Percentiles rank a stretch among this genome's conserved stretches.
Evolutionary conservation across 2,329 filamentous ascomycete species (phyloP).

Genomic region (Dactylonectria macrodidyma): DNA sequence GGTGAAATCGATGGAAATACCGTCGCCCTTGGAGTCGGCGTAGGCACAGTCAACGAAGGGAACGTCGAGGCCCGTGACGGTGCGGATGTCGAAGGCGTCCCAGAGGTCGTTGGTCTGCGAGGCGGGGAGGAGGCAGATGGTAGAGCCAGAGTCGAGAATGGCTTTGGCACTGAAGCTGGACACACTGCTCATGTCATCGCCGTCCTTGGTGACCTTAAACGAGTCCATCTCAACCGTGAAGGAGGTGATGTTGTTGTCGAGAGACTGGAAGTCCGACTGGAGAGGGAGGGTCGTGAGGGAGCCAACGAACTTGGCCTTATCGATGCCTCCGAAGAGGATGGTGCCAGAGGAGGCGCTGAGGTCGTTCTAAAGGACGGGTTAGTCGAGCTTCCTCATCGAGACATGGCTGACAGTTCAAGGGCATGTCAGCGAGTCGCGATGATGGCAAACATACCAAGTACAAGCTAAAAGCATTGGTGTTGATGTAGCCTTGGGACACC

Average conservation of each 20-base stretch:
- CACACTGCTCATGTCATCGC: slow-evolving; percentile 48
- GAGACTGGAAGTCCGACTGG: slow-evolving; percentile 58
- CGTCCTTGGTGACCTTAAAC: slow-evolving; percentile 57
- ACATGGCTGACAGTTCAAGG: background rate
- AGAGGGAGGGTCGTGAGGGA: slow-evolving; percentile 62
- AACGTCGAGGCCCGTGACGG: slow-evolving; percentile 57
- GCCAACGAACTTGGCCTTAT: slow-evolving; percentile 80
- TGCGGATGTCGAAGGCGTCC: slow-evolving; percentile 67
- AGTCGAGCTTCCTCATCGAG: slow-evolving; percentile 13
- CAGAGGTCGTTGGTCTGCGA: slow-evolving; percentile 67
- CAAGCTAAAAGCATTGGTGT: slow-evolving; percentile 76
- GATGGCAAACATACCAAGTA: slow-evolving; percentile 63
- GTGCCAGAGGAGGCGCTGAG: slow-evolving; percentile 74
- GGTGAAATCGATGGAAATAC: slow-evolving; percentile 66
- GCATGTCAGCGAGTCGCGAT: background rate
- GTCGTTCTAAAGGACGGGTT: slow-evolving; percentile 64
- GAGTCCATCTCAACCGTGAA: slow-evolving; percentile 55
- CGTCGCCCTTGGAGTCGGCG: slow-evolving; percentile 58
- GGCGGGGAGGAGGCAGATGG: slow-evolving; percentile 77
- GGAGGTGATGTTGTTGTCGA: slow-evolving; percentile 57
- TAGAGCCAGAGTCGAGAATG: slow-evolving; percentile 82
- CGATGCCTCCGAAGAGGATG: slow-evolving; percentile 85
- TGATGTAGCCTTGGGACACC: slow-evolving; percentile 72
- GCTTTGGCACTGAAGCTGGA: slow-evolving; percentile 63
- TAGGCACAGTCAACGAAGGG: slow-evolving; percentile 68